A percentile compares a stretch with the other conserved stretches of the same genome.
These are phyloP conservation scores for Sarocladium brachiariae DNA, from an alignment of 2,329 filamentous ascomycete species.

Conservation along the genomic window DNA sequence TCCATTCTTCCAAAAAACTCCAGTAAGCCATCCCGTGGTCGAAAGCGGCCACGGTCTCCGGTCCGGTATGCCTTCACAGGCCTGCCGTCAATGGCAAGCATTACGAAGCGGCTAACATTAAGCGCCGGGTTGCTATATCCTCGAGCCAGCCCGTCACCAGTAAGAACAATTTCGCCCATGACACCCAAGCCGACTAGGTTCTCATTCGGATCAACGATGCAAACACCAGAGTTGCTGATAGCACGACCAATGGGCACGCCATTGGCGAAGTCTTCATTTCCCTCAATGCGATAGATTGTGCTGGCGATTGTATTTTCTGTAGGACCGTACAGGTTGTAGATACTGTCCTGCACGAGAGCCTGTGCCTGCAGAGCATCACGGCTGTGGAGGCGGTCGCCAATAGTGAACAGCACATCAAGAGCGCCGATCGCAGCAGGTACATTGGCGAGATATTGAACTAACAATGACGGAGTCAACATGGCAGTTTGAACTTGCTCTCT, in stretches of 20 bases:
- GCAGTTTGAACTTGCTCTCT: constrained; percentile 10
- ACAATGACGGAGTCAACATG: constrained; percentile 11
- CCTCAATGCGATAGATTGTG: constrained; percentile 12
- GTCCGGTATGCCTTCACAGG: not conserved
- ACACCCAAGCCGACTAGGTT: constrained; percentile 16
- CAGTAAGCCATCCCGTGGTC: constrained; percentile 4
- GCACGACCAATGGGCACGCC: constrained; percentile 18
- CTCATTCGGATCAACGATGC: constrained; percentile 14
- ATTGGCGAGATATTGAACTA: constrained; percentile 14
- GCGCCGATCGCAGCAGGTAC: not conserved
- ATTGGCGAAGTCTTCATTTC: constrained; percentile 10
- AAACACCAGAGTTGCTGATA: constrained; percentile 17
- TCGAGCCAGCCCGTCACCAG: constrained; percentile 17
- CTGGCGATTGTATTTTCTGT: constrained; percentile 18
- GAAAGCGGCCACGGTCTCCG: not conserved
- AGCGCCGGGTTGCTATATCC: constrained; percentile 15
- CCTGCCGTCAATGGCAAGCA: constrained; percentile 9
- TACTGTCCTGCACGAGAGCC: not conserved
- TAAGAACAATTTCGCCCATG: constrained; percentile 20
- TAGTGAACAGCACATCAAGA: constrained; percentile 12
- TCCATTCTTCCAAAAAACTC: constrained; percentile 9
- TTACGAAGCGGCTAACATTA: constrained; percentile 14
- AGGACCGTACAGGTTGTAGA: constrained; percentile 18
- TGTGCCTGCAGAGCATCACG: constrained; percentile 10
- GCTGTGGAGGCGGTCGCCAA: constrained; percentile 13